Evolutionary conservation across 2,329 filamentous ascomycete genomes (phyloP).

Genomic region (Diaporthe australafricana): DNA sequence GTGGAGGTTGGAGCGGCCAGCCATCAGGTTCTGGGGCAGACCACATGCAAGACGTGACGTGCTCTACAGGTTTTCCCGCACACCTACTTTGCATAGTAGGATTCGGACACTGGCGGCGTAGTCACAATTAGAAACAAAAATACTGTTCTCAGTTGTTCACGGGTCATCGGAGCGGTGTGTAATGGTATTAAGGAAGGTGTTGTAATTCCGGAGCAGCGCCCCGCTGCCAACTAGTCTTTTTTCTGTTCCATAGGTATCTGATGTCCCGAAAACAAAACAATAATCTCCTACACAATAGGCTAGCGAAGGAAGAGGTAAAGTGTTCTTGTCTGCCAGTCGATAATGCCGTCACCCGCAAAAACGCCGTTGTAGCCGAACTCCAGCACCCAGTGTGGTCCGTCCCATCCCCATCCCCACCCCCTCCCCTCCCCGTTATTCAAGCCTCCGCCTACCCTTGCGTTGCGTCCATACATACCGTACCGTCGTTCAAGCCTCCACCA

Average conservation of each 20-base stretch:
- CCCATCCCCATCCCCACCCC: background rate
- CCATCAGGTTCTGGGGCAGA: background rate
- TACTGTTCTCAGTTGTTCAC: background rate
- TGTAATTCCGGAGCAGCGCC: slow-evolving; percentile 26
- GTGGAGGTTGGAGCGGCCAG: background rate
- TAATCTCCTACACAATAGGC: slow-evolving; percentile 35
- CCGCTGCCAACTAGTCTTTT: slow-evolving; percentile 30
- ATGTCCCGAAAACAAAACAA: slow-evolving; percentile 31
- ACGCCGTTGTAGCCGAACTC: slow-evolving; percentile 36
- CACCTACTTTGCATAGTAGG: background rate
- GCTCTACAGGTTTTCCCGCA: background rate
- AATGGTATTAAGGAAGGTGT: slow-evolving; percentile 25
- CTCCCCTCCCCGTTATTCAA: slow-evolving; percentile 26
- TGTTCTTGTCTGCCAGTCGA: slow-evolving; percentile 29
- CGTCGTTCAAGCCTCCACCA: slow-evolving; percentile 32
- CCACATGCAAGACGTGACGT: background rate
- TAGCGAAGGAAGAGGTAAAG: slow-evolving; percentile 35
- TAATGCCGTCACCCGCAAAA: slow-evolving; percentile 33
- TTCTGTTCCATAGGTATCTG: slow-evolving; percentile 39
- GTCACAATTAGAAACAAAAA: background rate
- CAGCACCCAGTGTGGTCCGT: slow-evolving; percentile 31
- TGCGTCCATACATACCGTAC: slow-evolving; percentile 20
- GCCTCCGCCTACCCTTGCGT: slow-evolving; percentile 26
- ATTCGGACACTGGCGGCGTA: background rate
- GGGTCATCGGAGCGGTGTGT: background rate